Conservation (phyloP, 495 filamentous ascomycete genomes). For the Xylaria cubensis region DNA sequence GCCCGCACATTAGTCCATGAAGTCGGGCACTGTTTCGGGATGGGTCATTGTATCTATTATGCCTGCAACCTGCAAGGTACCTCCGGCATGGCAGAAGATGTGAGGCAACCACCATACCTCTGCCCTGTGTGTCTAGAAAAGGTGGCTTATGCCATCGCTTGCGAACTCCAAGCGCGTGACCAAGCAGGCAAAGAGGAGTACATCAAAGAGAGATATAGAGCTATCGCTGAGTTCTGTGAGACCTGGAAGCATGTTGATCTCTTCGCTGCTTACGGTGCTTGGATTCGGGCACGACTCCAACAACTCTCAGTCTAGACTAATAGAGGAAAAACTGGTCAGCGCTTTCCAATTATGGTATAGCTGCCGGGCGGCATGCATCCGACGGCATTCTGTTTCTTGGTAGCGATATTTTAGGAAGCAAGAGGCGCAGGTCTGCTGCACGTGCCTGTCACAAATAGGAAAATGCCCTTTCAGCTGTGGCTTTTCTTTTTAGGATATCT, state of each 20-base stretch:
- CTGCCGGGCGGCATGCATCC: not conserved
- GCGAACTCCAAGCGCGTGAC: constrained; percentile 24
- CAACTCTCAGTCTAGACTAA: constrained; percentile 2
- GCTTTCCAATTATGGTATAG: not conserved
- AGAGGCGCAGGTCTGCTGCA: not conserved
- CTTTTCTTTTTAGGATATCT: not conserved
- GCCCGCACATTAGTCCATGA: constrained; percentile 68
- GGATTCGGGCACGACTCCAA: constrained; percentile 37
- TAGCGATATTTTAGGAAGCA: not conserved
- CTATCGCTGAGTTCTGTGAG: constrained; percentile 54
- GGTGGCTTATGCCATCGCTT: constrained; percentile 43
- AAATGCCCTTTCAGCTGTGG: not conserved
- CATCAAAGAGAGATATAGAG: constrained; percentile 49
- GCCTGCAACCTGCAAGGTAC: constrained; percentile 74
- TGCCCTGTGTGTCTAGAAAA: constrained; percentile 70
- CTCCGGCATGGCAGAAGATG: constrained; percentile 65
- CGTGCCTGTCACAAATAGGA: constrained; percentile 13
- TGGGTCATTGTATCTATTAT: constrained; percentile 72
- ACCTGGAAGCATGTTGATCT: constrained; percentile 42
- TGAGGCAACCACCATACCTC: constrained; percentile 69
- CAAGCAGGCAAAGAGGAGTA: constrained; percentile 47
- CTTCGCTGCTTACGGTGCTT: constrained; percentile 51
- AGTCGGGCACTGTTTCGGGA: constrained; percentile 69
- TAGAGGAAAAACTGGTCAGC: not conserved
- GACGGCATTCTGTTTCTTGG: not conserved